A percentile compares a stretch with the other conserved stretches of the same genome.
Evolutionary conservation across 495 filamentous ascomycete species (phyloP).

Genomic region (Neurospora cerealis): DNA sequence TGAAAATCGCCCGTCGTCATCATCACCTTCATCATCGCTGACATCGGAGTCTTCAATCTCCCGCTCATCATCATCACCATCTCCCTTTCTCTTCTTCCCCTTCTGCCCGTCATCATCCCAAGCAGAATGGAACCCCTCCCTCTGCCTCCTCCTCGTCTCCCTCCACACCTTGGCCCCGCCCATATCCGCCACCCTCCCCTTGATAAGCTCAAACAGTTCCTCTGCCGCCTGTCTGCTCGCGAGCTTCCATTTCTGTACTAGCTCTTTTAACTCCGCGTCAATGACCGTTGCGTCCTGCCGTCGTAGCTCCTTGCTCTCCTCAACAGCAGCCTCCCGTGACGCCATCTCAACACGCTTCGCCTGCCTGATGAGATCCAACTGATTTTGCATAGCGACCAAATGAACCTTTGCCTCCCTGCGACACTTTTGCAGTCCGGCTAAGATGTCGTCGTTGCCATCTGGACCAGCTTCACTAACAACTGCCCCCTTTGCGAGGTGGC

Average conservation of each 20-base stretch:
- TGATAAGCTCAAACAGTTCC: slow-evolving; percentile 21
- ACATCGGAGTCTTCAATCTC: not conserved
- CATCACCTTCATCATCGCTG: not conserved
- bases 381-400: slow-evolving; percentile 2
- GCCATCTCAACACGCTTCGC: slow-evolving; percentile 12
- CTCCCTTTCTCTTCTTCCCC: slow-evolving; percentile 1
- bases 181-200: slow-evolving; percentile 17
- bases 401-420: slow-evolving; percentile 1
- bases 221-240: slow-evolving; percentile 20
- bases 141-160: slow-evolving; percentile 8
- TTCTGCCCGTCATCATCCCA: not conserved
- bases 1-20: not conserved
- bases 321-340: not conserved
- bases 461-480: not conserved
- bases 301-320: not conserved
- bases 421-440: not conserved
- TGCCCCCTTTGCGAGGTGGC: not conserved
- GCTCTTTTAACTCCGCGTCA: slow-evolving; percentile 12
- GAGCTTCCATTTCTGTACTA: slow-evolving; percentile 13
- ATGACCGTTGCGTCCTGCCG: not conserved
- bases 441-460: not conserved
- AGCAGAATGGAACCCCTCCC: not conserved
- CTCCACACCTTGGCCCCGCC: slow-evolving; percentile 19
- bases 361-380: slow-evolving; percentile 11
- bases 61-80: slow-evolving; percentile 3